Evolutionary conservation across 768 basidiomycete genomes (phyloP).

Genomic region (Termitomyces sp.): DNA sequence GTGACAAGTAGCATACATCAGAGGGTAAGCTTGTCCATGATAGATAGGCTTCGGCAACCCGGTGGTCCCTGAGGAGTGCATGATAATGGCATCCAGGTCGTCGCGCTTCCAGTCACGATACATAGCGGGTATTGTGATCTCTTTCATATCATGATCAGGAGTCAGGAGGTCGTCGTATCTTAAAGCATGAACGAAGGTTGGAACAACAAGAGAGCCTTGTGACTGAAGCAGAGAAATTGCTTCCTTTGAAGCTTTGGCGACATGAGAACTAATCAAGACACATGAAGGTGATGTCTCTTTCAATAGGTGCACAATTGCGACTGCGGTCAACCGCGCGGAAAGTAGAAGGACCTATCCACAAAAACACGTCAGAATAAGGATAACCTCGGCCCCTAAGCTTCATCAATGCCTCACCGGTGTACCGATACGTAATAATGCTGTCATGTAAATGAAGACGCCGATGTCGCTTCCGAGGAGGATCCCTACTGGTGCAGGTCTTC

Average conservation of each 20-base stretch:
- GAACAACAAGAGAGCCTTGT: slow-evolving; percentile 9
- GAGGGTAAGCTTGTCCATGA: slow-evolving; percentile 29
- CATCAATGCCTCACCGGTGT: slow-evolving; percentile 25
- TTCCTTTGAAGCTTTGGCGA: slow-evolving; percentile 27
- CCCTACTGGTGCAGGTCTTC: slow-evolving; percentile 28
- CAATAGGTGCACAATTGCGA: slow-evolving; percentile 32
- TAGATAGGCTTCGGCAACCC: slow-evolving; percentile 47
- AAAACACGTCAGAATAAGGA: background rate
- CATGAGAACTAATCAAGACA: slow-evolving; percentile 27
- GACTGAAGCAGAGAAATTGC: slow-evolving; percentile 18
- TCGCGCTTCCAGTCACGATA: slow-evolving; percentile 19
- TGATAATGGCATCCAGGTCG: slow-evolving; percentile 37
- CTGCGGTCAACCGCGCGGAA: slow-evolving; percentile 32
- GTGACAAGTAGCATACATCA: slow-evolving; percentile 32
- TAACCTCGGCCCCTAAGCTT: background rate
- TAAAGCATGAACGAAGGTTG: slow-evolving; percentile 22
- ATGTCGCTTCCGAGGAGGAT: slow-evolving; percentile 36
- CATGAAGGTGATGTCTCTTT: slow-evolving; percentile 25
- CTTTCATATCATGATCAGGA: slow-evolving; percentile 10
- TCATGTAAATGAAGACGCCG: slow-evolving; percentile 33
- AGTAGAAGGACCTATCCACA: slow-evolving; percentile 29
- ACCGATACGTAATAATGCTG: slow-evolving; percentile 32
- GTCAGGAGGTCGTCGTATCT: slow-evolving; percentile 26
- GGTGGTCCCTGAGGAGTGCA: slow-evolving; percentile 50
- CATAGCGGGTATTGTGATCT: slow-evolving; percentile 21